Base-by-base conservation (phyloP, 2,329 filamentous ascomycete species). In the Chrysosporium queenslandicum region DNA sequence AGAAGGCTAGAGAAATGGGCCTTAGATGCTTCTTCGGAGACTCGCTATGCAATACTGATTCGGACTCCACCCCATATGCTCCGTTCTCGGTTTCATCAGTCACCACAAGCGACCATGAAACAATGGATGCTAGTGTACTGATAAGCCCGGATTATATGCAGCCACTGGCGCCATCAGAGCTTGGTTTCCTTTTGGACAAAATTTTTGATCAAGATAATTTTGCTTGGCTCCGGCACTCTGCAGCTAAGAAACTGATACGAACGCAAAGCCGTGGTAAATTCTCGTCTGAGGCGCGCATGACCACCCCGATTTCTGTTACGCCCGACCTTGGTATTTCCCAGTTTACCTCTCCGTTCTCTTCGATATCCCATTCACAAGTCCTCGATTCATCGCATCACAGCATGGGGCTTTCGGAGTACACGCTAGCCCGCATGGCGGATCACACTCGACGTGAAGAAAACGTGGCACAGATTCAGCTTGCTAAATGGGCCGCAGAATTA, bases 81-180 rank as follows among this genome's bases (percentile, higher is more conserved):
- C 80, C 83, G 2, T 94, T 87, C 63, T 81, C 87, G 0, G 77
- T 95, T 18, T 96, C 91, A 1, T 92, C 86, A 18, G 79, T 79
- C 11, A 74, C 79, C 21, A 80, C 78, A 1, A 78, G 79, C 20
- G 88, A 96, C 61, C 72, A 81, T 55, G 87, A 95, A 36, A 81
- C 78, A 40, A 94, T 97, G 83, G 91, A 97, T 65, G 91, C 90
- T 16, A 95, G 88, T 61, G 74, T 94, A 0, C 77, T 97, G 16
- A 97, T 97, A 91, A 89, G 83, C 52, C 84, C 90, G 0, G 86
- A 92, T 61, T 97, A 96, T 64, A 74, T 92, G 12, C 84, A 87
- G 56, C 91, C 91, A 0, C 74, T 96, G 3, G 70, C 86, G 2
- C 69, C 79, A 0, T 92, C 88, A 7, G 90, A 97, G 53, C 78